Conservation (phyloP, 176 grass and related monocot species). For the Hordeum marinum region DNA sequence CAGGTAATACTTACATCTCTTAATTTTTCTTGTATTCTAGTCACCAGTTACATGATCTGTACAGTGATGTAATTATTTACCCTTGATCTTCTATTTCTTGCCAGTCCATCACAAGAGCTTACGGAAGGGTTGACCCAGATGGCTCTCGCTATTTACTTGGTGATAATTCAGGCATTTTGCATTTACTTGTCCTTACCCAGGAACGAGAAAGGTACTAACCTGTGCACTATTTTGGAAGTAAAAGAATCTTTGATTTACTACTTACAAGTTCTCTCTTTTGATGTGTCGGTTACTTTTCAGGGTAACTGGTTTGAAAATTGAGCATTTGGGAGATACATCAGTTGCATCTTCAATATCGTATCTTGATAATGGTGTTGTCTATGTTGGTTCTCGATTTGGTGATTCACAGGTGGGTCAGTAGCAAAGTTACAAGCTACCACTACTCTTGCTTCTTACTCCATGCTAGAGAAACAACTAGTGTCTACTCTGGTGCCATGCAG, state of each 20-base stretch:
- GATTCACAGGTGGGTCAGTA: constrained; percentile 82
- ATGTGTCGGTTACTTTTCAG: constrained; percentile 38
- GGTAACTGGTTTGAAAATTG: constrained; percentile 97
- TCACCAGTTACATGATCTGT: not conserved
- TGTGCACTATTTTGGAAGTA: constrained; percentile 18
- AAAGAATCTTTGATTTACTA: not conserved
- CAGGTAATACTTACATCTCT: constrained; percentile 39
- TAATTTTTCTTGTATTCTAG: not conserved
- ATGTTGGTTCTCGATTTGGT: constrained; percentile 94
- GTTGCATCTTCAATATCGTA: constrained; percentile 94
- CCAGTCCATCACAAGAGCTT: constrained; percentile 95
- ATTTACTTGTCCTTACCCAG: constrained; percentile 96
- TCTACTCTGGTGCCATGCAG: not conserved
- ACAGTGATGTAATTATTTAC: not conserved
- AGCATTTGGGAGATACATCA: constrained; percentile 89
- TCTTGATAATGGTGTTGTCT: constrained; percentile 98
- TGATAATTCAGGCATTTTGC: constrained; percentile 84
- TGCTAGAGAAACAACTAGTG: not conserved
- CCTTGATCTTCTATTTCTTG: constrained; percentile 22
- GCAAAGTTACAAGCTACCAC: not conserved
- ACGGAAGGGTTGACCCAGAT: constrained; percentile 91
- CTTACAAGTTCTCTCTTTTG: constrained; percentile 19
- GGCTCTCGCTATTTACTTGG: constrained; percentile 96
- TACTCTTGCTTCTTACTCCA: not conserved
- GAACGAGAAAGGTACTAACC: constrained; percentile 77